Percentiles rank a stretch among this genome's conserved stretches.
These are phyloP conservation scores for Ophiostoma sp. DNA, from an alignment of 2,329 filamentous ascomycete species.

Conservation along the genomic window DNA sequence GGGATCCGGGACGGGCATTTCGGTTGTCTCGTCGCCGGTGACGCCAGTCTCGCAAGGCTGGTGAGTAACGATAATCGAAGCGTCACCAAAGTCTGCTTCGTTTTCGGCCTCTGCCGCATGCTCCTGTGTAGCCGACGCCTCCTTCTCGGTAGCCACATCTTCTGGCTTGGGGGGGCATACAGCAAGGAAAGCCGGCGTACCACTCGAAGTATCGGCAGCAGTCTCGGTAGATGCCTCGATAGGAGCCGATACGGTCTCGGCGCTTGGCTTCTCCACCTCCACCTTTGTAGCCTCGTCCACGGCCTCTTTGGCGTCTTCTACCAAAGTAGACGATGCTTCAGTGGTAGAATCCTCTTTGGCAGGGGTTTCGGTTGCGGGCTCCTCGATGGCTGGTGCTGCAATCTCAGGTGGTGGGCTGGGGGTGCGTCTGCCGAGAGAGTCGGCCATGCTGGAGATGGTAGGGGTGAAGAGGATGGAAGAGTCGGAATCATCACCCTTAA, in stretches of 20 bases:
- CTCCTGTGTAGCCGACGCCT: background rate
- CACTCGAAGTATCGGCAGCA: background rate
- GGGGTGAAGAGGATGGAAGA: conserved; percentile 31
- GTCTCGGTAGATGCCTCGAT: background rate
- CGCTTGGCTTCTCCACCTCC: background rate
- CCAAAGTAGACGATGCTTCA: background rate
- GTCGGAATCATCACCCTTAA: conserved; percentile 31
- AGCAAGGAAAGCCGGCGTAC: background rate
- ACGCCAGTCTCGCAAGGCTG: conserved; percentile 24
- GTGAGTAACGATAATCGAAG: conserved; percentile 31
- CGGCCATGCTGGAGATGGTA: conserved; percentile 27
- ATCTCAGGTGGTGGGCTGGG: conserved; percentile 13
- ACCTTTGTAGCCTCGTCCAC: background rate
- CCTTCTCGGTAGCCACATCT: background rate
- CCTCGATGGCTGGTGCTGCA: background rate
- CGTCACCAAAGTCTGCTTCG: conserved; percentile 30
- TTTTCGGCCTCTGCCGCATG: conserved; percentile 20
- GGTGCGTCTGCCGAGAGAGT: conserved; percentile 20
- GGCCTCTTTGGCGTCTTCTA: background rate
- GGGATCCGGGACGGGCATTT: conserved; percentile 42
- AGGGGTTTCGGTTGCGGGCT: background rate
- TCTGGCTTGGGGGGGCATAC: conserved; percentile 12
- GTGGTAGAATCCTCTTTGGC: background rate
- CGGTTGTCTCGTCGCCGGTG: background rate
- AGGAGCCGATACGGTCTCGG: background rate